phyloP scores from a whole-genome alignment of 768 basidiomycete species.

The Mycena pura region DNA sequence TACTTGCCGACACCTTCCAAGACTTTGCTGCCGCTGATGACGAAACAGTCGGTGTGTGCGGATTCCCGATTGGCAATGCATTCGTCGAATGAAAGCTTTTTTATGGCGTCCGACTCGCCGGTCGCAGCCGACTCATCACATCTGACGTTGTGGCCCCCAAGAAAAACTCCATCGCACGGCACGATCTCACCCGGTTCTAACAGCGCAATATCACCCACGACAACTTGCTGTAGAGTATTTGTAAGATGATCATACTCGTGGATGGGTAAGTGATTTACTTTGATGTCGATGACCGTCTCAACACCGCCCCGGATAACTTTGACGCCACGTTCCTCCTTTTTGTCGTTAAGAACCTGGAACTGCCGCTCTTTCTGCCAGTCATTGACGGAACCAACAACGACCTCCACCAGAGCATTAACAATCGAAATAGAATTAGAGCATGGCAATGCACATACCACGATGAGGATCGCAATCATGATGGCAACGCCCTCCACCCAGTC shows the following conservation, averaged over 20 bases:
- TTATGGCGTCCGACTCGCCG: constrained; percentile 95
- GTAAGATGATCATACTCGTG: constrained; percentile 26
- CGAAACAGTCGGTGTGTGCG: constrained; percentile 85
- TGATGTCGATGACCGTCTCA: constrained; percentile 81
- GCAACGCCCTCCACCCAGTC: constrained; percentile 98
- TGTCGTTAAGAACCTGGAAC: constrained; percentile 89
- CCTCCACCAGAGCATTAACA: constrained; percentile 47
- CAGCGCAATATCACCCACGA: constrained; percentile 92
- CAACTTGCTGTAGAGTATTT: constrained; percentile 65
- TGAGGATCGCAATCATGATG: constrained; percentile 76
- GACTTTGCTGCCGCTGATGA: constrained; percentile 92
- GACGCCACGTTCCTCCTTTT: constrained; percentile 92
- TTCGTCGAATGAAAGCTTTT: constrained; percentile 82
- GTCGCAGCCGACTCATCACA: constrained; percentile 98
- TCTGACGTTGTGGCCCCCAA: constrained; percentile 90
- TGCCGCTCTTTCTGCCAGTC: constrained; percentile 99
- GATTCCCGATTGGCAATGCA: constrained; percentile 61
- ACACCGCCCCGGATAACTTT: constrained; percentile 79
- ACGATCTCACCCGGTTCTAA: constrained; percentile 96
- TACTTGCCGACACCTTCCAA: constrained; percentile 94
- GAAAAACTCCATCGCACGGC: constrained; percentile 95
- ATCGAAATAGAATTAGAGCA: constrained; percentile 11
- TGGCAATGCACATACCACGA: constrained; percentile 60
- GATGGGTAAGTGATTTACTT: constrained; percentile 49
- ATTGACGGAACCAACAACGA: constrained; percentile 91